These are phyloP conservation scores for Globisporangium splendens DNA, from an alignment of 352 stramenopile species.

Conservation along the genomic window DNA sequence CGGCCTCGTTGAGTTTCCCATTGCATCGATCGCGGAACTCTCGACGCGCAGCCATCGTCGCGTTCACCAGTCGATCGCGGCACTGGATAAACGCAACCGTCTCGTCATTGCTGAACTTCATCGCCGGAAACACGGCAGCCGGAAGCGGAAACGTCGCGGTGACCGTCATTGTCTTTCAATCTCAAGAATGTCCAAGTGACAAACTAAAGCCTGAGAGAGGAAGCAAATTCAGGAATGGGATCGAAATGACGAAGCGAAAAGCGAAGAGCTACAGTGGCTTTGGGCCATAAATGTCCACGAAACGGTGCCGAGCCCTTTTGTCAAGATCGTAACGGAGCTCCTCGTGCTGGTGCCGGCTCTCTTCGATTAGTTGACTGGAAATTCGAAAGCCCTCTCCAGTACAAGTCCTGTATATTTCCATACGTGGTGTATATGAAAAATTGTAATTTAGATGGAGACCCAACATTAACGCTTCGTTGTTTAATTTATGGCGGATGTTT, in stretches of 20 bases:
- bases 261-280: background rate
- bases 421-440: no score
- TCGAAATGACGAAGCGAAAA: background rate
- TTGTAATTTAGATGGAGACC: no score
- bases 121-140: constrained; percentile 17
- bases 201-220: background rate
- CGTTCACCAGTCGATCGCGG: constrained; percentile 22
- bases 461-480: no score
- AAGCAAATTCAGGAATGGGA: background rate
- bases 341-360: no score
- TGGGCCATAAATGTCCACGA: background rate
- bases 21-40: constrained; percentile 22
- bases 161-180: background rate
- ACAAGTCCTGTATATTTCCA: no score
- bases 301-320: background rate
- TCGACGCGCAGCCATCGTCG: constrained; percentile 19
- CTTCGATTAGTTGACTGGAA: no score
- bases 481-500: no score
- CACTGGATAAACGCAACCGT: constrained; percentile 18
- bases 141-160: constrained; percentile 18
- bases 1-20: constrained; percentile 16
- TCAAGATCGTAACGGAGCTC: background rate
- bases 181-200: background rate
- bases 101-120: constrained; percentile 28
- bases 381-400: no score